Percentiles rank a stretch among this genome's conserved stretches.
These are phyloP conservation scores for Dissophora globulifera DNA, from an alignment of 192 early-diverging fungal genomes.

Conservation along the genomic window DNA sequence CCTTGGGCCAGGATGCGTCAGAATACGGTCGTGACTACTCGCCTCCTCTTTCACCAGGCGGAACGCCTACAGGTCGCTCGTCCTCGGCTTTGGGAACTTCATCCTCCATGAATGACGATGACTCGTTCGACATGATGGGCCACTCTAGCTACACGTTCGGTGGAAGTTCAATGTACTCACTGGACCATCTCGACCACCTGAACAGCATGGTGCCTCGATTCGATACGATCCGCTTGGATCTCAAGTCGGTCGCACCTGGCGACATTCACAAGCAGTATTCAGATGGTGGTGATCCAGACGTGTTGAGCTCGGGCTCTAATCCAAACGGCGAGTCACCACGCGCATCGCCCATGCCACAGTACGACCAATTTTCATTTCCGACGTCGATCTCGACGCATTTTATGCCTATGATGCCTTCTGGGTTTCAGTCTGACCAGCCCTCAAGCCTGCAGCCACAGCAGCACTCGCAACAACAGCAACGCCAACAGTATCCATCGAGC, in stretches of 20 bases:
- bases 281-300: constrained; percentile 12
- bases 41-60: constrained; percentile 36
- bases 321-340: constrained; percentile 46
- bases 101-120: constrained; percentile 43
- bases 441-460: constrained; percentile 25
- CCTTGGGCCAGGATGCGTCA: constrained; percentile 31
- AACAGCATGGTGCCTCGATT: constrained; percentile 44
- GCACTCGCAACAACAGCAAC: constrained; percentile 19
- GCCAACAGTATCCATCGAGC: not conserved
- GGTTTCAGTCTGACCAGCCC: constrained; percentile 8
- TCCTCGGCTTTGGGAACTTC: constrained; percentile 28
- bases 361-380: constrained; percentile 45
- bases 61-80: constrained; percentile 19
- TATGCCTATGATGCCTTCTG: constrained; percentile 29
- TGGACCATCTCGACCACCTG: constrained; percentile 41
- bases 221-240: constrained; percentile 41
- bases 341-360: constrained; percentile 46
- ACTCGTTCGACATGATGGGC: constrained; percentile 49
- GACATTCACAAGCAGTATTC: constrained; percentile 45
- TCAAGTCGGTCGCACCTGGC: constrained; percentile 44
- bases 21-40: constrained; percentile 47
- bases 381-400: constrained; percentile 49
- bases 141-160: constrained; percentile 37
- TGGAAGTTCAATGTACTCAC: constrained; percentile 41
- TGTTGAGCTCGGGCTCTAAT: constrained; percentile 19